Percentiles rank a stretch among this genome's conserved stretches.
These are phyloP conservation scores for Cenchrus americanus DNA, from an alignment of 176 grass and related monocot species.

Conservation along the genomic window DNA sequence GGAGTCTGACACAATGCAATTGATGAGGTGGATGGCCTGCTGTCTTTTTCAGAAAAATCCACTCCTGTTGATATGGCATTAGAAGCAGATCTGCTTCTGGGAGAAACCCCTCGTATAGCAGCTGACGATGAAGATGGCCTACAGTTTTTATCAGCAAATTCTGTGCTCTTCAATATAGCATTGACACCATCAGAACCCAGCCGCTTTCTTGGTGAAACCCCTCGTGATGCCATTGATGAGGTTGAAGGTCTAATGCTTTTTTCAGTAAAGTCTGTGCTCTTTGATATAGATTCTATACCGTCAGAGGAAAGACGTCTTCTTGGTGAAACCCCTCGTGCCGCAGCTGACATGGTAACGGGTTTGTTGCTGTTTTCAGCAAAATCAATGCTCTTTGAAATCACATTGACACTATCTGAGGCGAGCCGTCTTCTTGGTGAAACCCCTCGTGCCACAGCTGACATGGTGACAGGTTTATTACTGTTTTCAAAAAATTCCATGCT, in stretches of 20 bases:
- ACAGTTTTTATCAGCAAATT: slow-evolving; percentile 42
- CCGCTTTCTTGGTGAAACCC: slow-evolving; percentile 26
- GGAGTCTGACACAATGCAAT: not conserved
- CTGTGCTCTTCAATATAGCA: slow-evolving; percentile 14
- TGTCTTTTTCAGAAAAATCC: slow-evolving; percentile 37
- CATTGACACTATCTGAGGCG: not conserved
- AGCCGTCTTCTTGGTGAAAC: slow-evolving; percentile 42
- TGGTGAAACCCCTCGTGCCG: not conserved
- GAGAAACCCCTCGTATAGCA: slow-evolving; percentile 43
- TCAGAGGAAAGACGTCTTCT: slow-evolving; percentile 15
- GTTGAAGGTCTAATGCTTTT: slow-evolving; percentile 18
- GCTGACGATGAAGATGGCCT: slow-evolving; percentile 42
- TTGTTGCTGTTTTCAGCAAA: not conserved
- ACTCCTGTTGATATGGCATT: slow-evolving; percentile 30
- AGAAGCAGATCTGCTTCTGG: slow-evolving; percentile 42
- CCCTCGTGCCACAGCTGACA: slow-evolving; percentile 23
- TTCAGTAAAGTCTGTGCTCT: slow-evolving; percentile 32
- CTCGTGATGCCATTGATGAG: slow-evolving; percentile 25
- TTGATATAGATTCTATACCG: slow-evolving; percentile 15
- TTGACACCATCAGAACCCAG: slow-evolving; percentile 28
- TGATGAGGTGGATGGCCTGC: slow-evolving; percentile 35
- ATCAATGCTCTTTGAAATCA: not conserved
- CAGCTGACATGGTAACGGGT: not conserved
- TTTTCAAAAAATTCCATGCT: slow-evolving; percentile 39
- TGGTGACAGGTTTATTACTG: slow-evolving; percentile 16